Conservation (phyloP, 2,329 filamentous ascomycete species). For the Colletotrichum costaricense region DNA sequence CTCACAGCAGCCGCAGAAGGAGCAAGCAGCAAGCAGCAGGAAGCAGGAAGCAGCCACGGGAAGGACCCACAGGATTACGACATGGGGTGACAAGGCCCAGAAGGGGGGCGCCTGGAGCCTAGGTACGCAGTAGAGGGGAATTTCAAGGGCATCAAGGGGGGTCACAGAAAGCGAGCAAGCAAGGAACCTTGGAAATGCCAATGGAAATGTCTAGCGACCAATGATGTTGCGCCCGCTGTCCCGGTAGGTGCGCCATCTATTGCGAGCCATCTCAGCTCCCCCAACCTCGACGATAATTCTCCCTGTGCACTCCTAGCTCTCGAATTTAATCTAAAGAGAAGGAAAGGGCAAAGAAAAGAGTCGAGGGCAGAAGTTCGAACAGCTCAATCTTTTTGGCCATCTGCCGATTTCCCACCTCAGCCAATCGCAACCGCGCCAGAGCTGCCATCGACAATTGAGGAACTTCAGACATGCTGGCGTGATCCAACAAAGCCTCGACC, state of each 20-base stretch:
- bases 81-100: constrained; percentile 29
- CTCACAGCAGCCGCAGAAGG: not conserved
- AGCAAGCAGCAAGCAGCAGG: not conserved
- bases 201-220: constrained; percentile 9
- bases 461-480: constrained; percentile 28
- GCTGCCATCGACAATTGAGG: not conserved
- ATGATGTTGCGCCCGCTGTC: constrained; percentile 5
- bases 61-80: constrained; percentile 32
- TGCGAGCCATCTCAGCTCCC: constrained; percentile 17
- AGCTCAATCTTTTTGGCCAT: not conserved
- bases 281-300: constrained; percentile 32
- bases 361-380: not conserved
- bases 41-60: not conserved
- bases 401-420: not conserved
- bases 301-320: constrained; percentile 14
- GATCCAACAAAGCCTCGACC: constrained; percentile 15
- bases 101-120: not conserved
- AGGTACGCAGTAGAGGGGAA: not conserved
- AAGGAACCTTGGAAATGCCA: constrained; percentile 5
- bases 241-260: not conserved
- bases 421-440: not conserved
- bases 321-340: not conserved
- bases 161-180: not conserved
- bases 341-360: constrained; percentile 8
- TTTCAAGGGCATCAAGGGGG: not conserved